Base-by-base conservation (phyloP, 306 rosid genomes). In the Vigna radiata region DNA sequence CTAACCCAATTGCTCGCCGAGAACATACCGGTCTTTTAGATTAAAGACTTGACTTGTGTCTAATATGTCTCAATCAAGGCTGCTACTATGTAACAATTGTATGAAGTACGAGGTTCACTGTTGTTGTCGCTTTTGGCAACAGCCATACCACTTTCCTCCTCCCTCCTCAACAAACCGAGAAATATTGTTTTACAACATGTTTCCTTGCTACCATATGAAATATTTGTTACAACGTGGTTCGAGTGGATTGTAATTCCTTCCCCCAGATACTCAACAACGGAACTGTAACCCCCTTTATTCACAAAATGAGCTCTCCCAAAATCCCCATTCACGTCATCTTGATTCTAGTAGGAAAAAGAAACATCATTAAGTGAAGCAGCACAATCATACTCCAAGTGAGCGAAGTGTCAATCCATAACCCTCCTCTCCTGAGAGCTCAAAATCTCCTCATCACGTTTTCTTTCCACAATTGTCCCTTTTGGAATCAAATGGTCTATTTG, bases 401-500 rank as follows among this genome's bases (percentile, higher is more conserved):
- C 99, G 84, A 86, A 93, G 87, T 96, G 99, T 98, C 98, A 96
- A 85, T 96, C 94, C 99, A 93, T 96, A 81, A 96, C 98, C 87
- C 99, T 90, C 87, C 99, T 89, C 93, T 96, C 99, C 48, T 81
- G 83, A 72, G 99, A 90, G 83, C 88, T 88, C 90, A 96, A 88
- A 75, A 90, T 72, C 68, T 88, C 95, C 68, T 82, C 85, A 60
- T 77, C 78, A 56, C 59, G 56, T 60, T 49, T 76, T 74, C 65
- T 54, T 78, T 55, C 79, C 79, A 68, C 82, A 46, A 77, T 70
- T 60, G 15, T 78, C 80, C 23, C 36, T 76, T 77, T 66, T 82
- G 63, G 72, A 75, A 80, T 80, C 83, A 58, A 70, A 72, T 12
- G 77, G 77, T 71, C 69, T 70, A 79, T 88, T 76, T 62, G 47